Evolutionary conservation across 768 basidiomycete species (phyloP).

Genomic region (Xerocomellus chrysenteron): DNA sequence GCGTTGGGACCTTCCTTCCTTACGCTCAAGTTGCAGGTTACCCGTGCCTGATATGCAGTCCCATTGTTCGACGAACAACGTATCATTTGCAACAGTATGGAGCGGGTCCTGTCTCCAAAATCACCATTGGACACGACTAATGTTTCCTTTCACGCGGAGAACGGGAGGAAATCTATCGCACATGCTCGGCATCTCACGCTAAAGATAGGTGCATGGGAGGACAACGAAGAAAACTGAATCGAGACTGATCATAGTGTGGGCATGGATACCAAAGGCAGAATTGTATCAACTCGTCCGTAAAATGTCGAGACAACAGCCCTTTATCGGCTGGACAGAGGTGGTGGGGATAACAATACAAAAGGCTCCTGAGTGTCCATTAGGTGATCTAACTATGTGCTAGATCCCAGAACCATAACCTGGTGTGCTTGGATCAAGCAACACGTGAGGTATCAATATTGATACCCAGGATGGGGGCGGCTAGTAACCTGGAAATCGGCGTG

Average conservation of each 20-base stretch:
- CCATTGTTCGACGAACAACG: slow-evolving; percentile 34
- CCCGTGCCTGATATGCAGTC: slow-evolving; percentile 34
- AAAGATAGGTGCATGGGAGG: slow-evolving; percentile 33
- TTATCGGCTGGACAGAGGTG: not conserved
- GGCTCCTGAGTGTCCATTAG: slow-evolving; percentile 8
- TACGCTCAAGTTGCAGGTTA: slow-evolving; percentile 38
- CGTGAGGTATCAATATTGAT: slow-evolving; percentile 8
- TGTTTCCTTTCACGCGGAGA: slow-evolving; percentile 24
- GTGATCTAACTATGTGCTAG: not conserved
- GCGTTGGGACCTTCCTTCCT: slow-evolving; percentile 29
- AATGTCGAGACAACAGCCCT: not conserved
- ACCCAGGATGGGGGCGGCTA: slow-evolving; percentile 44
- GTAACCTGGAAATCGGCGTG: slow-evolving; percentile 31
- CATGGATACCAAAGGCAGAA: not conserved
- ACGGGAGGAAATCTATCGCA: slow-evolving; percentile 25
- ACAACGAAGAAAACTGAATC: slow-evolving; percentile 13
- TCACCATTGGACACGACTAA: slow-evolving; percentile 7
- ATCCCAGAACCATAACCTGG: not conserved
- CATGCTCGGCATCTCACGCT: slow-evolving; percentile 16
- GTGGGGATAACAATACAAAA: not conserved
- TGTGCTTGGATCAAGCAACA: not conserved
- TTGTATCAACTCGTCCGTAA: slow-evolving; percentile 1
- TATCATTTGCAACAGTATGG: slow-evolving; percentile 31
- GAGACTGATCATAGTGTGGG: not conserved
- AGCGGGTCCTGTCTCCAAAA: slow-evolving; percentile 10